Base-by-base conservation (phyloP, 1,284 basidiomycete species). In the Ganoderma multipileum region DNA sequence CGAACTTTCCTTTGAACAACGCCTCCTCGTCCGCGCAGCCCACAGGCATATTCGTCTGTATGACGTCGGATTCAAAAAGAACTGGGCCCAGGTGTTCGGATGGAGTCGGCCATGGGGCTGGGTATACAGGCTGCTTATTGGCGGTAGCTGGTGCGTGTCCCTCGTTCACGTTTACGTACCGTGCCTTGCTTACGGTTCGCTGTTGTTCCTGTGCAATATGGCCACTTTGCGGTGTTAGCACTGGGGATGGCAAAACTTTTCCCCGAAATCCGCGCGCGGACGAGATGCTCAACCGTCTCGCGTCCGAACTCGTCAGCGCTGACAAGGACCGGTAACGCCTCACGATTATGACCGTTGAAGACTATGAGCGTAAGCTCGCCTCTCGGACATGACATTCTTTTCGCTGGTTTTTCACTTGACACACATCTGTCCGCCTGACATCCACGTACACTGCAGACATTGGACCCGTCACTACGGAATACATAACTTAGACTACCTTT, bases 11-110 rank as follows among this genome's bases (percentile, higher is more conserved):
- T 88, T 86, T 66, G 76, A 80, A 1, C 95, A 97, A 79, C 86
- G 94, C 36, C 80, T 84, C 38, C 82, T 92, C 3, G 88, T 96
- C 0, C 87, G 85, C 60, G 83, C 86, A 23, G 92, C 92, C 23
- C 92, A 94, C 71, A 81, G 85, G 2, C 78, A 84, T 23, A 87
- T 95, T 63, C 87, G 87, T 28, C 71, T 94, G 20, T 97, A 95
- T 75, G 90, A 96, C 78, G 75, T 95, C 4, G 95, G 95, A 7
- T 92, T 89, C 88, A 82, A 84, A 57, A 83, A 81, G 72, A 96
- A 96, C 74, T 90, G 89, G 86, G 79, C 75, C 20, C 90, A 92
- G 75, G 86, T 89, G 1, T 85, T 93, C 69, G 91, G 90, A 16
- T 89, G 84, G 84, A 81, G 79, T 50, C 79, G 75, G 38, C 82